phyloP scores from a whole-genome alignment of 2,329 filamentous ascomycete species.

The Trichoderma brevicompactum region DNA sequence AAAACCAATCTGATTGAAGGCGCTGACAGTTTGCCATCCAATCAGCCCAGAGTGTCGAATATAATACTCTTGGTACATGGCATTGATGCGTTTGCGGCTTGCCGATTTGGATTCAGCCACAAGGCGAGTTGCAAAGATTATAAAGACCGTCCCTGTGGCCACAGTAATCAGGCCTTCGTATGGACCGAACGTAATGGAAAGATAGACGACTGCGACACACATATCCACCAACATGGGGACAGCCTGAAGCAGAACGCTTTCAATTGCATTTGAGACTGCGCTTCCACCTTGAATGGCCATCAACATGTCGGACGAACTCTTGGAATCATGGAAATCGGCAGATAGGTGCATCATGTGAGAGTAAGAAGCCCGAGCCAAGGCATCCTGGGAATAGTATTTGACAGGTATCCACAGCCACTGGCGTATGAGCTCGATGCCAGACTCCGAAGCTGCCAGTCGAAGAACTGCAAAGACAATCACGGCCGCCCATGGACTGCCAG shows the following conservation, averaged over 20 bases:
- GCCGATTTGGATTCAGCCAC: constrained; percentile 55
- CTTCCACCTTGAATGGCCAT: constrained; percentile 60
- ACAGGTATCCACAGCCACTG: constrained; percentile 63
- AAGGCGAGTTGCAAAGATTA: constrained; percentile 58
- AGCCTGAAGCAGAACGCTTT: constrained; percentile 61
- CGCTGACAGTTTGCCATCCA: constrained; percentile 63
- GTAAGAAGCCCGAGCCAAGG: constrained; percentile 59
- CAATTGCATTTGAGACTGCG: constrained; percentile 59
- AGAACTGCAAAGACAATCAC: constrained; percentile 57
- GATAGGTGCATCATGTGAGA: constrained; percentile 65
- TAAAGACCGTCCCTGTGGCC: constrained; percentile 60
- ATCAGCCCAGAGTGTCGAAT: constrained; percentile 60
- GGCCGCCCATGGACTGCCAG: constrained; percentile 56
- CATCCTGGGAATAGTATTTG: constrained; percentile 60
- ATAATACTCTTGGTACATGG: constrained; percentile 60
- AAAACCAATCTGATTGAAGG: constrained; percentile 63
- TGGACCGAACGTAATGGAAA: constrained; percentile 61
- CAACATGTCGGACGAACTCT: constrained; percentile 62
- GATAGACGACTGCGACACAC: constrained; percentile 61
- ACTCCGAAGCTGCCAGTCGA: constrained; percentile 58
- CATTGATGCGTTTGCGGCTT: constrained; percentile 56
- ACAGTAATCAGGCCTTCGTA: constrained; percentile 67
- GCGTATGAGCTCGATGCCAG: constrained; percentile 57
- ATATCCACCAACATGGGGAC: constrained; percentile 66
- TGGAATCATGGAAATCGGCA: constrained; percentile 64